Base-by-base conservation (phyloP, 108 stramenopile species). In the Chaetoceros muelleri region DNA sequence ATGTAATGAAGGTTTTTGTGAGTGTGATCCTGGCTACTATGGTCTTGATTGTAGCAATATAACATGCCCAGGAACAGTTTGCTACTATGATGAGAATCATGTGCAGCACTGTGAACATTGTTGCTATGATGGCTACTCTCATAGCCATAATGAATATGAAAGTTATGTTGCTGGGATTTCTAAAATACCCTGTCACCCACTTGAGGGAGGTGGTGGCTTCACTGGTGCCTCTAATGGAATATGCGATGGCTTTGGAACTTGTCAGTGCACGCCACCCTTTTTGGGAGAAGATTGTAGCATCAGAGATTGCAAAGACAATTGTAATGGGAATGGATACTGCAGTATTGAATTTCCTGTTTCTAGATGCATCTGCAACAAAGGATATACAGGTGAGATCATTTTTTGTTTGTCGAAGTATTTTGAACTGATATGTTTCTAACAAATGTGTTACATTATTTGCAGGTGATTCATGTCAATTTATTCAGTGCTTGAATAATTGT, bases 221-320 rank as follows among this genome's bases (percentile, higher is more conserved):
- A 76, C 84, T 0, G 88, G 88, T 20, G 65, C 72, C 24, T 70
- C 70, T 0, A 69, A 93, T 56, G 92, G 92, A 34, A 81, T 90
- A 44, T 93, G 92, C 63, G 84, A 93, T 64, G 85, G 92, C 3
- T 93, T 81, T 64, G 92, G 89, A 10, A 72, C 78, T 2, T 86
- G 88, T 58, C 85, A 87, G 64, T 93, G 92, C 65, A 78, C 81
- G 21, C 92, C 92, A 30, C 92, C 92, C 7, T 93, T 80, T 61
- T 69, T 93, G 19, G 77, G 78, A 7, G 79, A 82, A 34, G 88
- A 90, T 62, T 87, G 85, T 62, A 61, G 72, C 53, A 80, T 79
- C 22, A 64, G 75, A 47, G 84, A 90, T 57, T 90, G 89, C 57
- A 66, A 68, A 48, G 49, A 82, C 48, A 74, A 80, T 54, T 90